phyloP scores from a whole-genome alignment of 768 basidiomycete genomes.

The Tricholoma matsutake region DNA sequence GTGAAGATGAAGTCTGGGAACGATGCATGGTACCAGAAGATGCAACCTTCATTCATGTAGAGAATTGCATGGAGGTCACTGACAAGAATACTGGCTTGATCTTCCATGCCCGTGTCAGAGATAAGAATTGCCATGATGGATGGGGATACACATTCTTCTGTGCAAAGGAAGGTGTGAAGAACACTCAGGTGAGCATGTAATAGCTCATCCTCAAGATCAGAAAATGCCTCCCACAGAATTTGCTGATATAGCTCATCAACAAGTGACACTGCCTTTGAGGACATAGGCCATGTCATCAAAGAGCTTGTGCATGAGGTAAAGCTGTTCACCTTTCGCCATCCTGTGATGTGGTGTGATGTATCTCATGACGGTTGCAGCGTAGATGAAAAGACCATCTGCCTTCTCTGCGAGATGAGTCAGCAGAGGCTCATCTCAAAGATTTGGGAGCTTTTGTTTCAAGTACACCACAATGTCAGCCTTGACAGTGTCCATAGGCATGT shows the following conservation, averaged over 20 bases:
- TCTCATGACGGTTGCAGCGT: too few relatives aligned
- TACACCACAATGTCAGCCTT: neutral
- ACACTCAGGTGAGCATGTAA: constrained; percentile 8
- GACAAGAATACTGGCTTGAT: constrained; percentile 8
- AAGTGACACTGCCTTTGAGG: too few relatives aligned
- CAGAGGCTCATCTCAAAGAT: too few relatives aligned
- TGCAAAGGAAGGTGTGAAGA: constrained; percentile 21
- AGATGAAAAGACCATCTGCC: too few relatives aligned
- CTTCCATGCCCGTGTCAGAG: neutral
- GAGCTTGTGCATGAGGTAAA: too few relatives aligned
- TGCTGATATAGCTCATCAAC: too few relatives aligned
- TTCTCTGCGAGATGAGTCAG: too few relatives aligned
- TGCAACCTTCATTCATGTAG: constrained; percentile 10
- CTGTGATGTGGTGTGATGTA: too few relatives aligned
- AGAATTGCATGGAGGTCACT: constrained; percentile 17
- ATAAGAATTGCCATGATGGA: constrained; percentile 12
- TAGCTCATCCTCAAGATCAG: constrained; percentile 5
- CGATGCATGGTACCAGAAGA: constrained; percentile 22
- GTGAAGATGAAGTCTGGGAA: constrained; percentile 23
- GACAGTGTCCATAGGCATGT: neutral
- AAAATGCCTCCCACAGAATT: too few relatives aligned
- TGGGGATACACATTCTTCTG: constrained; percentile 14
- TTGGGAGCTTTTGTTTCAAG: too few relatives aligned
- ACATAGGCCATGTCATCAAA: too few relatives aligned
- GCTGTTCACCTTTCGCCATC: too few relatives aligned